Conservation (phyloP, 805 yeast species). For the Maudiozyma bulderi region DNA sequence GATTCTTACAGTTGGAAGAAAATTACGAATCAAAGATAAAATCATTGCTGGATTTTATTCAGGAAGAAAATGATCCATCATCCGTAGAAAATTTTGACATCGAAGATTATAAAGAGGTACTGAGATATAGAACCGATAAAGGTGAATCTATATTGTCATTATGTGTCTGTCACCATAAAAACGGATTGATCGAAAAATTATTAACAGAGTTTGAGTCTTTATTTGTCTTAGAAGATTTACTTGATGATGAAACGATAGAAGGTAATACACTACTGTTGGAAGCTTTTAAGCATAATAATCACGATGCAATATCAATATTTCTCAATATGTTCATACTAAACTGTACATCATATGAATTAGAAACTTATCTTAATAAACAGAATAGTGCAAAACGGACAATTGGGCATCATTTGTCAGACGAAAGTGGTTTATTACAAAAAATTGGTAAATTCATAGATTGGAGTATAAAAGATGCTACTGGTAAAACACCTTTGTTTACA, state of each 20-base stretch:
- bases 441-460: conserved; percentile 61
- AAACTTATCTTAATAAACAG: conserved; percentile 36
- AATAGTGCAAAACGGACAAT: conserved; percentile 51
- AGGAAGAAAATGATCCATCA: conserved; percentile 28
- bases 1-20: not conserved
- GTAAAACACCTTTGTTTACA: conserved; percentile 75
- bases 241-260: conserved; percentile 49
- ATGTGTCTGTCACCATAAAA: conserved; percentile 44
- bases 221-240: conserved; percentile 56
- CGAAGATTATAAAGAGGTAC: conserved; percentile 9
- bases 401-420: conserved; percentile 67
- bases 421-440: conserved; percentile 38
- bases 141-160: conserved; percentile 70
- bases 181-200: conserved; percentile 37
- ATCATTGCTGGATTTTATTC: conserved; percentile 12
- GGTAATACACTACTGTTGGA: conserved; percentile 49
- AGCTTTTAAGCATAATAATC: conserved; percentile 49
- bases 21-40: conserved; percentile 11
- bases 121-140: conserved; percentile 34
- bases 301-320: conserved; percentile 38
- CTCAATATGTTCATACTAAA: conserved; percentile 35
- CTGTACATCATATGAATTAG: conserved; percentile 38
- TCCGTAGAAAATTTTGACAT: not conserved
- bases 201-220: conserved; percentile 37
- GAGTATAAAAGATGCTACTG: conserved; percentile 51